phyloP scores from a whole-genome alignment of 441 rosid genomes.

The Erodium texanum region DNA sequence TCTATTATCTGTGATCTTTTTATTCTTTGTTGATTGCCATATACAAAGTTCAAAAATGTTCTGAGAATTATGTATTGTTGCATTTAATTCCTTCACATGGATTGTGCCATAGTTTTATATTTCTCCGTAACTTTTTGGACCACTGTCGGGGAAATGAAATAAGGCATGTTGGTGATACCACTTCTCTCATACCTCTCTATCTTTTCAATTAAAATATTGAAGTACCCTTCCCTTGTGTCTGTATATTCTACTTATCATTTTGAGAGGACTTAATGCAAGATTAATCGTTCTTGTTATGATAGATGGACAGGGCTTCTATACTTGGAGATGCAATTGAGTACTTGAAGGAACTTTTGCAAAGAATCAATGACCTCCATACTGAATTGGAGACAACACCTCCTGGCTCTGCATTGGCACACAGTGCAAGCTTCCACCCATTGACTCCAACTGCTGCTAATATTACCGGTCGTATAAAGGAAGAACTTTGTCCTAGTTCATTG shows the following conservation, averaged over 20 bases:
- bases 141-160: not conserved
- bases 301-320: conserved; percentile 79
- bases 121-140: not conserved
- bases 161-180: not conserved
- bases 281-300: conserved; percentile 1
- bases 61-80: not conserved
- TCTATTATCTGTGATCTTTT: not conserved
- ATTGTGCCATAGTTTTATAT: not conserved
- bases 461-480: conserved; percentile 50
- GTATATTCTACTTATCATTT: no score
- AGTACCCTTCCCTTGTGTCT: no score
- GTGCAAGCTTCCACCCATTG: conserved; percentile 52
- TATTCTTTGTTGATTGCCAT: not conserved
- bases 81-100: not conserved
- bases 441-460: conserved; percentile 49
- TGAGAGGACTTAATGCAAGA: not conserved
- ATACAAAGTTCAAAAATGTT: not conserved
- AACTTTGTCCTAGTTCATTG: conserved; percentile 38
- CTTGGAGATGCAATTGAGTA: conserved; percentile 72
- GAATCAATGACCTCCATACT: conserved; percentile 62
- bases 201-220: no score
- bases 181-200: not conserved
- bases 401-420: conserved; percentile 36
- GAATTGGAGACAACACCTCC: conserved; percentile 53
- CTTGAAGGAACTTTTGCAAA: conserved; percentile 68